Base-by-base conservation (phyloP, 1,284 basidiomycete genomes). In the Tilletia horrida region DNA sequence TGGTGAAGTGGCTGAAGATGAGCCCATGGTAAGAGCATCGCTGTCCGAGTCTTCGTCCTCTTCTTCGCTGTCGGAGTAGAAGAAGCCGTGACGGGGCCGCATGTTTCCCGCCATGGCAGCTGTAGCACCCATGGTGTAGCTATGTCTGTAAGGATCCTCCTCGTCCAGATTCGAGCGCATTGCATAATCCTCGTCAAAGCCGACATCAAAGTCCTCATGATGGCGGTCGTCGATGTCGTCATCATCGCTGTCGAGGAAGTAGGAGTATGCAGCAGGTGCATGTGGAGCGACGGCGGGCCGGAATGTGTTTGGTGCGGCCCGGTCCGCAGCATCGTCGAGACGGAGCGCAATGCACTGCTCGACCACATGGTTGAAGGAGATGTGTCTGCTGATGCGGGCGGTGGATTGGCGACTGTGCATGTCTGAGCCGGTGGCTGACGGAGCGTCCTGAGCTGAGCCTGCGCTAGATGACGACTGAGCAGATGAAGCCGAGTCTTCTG, bases 301-400 rank as follows among this genome's bases (percentile, higher is more conserved):
- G 31, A 62, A 25, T 31, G 43, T 21, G 8, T 45, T 45, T 3
- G 18, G 40, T n/a, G n/a, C 61, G n/a, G 8, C 16, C 14, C 27
- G 14, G 21, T n/a, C 61, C 27, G 55, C 16, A 18, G 71, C 66
- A 55, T 87, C 86, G 35, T 40, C 35, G 11, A 40, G 35, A 40
- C 35, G 35, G 78, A 98, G 90, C n/a, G 95, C 91, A 72, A 98
- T 95, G 81, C 89, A 93, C 83, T 97, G 96, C 83, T 97, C 92
- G 45, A 98, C 95, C 78, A 94, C 95, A 0, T 93, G 95, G 83
- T 97, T 97, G 87, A 98, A 98, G 76, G 88, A 91, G 84, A 98
- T 98, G 82, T 97, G 95, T 71, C 87, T 86, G 83, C 88, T 88
- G 68, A 83, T 87, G 87, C 25, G 11, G 47, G 23, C 25, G 21